phyloP scores from a whole-genome alignment of 1,284 basidiomycete genomes.

The Xerocomus alliaceus region DNA sequence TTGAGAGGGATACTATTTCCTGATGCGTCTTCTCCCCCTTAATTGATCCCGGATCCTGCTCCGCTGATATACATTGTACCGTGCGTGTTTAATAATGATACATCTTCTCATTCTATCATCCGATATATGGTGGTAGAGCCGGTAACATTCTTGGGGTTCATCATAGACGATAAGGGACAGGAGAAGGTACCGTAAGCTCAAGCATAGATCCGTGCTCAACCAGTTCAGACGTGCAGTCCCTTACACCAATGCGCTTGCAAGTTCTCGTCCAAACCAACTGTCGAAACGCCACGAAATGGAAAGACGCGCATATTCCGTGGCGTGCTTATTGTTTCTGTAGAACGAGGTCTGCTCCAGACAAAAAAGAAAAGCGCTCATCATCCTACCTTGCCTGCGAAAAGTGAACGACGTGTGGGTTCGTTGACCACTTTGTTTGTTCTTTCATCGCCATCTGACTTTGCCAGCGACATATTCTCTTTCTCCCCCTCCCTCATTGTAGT shows the following conservation, averaged over 20 bases:
- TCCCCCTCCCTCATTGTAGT: not conserved
- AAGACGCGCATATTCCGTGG: not conserved
- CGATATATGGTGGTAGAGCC: not conserved
- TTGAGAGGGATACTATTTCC: not conserved
- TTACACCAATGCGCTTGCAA: too few relatives aligned
- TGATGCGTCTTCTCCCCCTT: not conserved
- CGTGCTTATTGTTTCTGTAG: not conserved
- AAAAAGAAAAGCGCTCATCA: not conserved
- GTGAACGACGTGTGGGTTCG: too few relatives aligned
- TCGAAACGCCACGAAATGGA: not conserved
- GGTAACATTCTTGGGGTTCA: not conserved
- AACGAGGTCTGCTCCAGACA: too few relatives aligned
- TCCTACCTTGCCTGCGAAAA: not conserved
- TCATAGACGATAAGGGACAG: slow-evolving; percentile 7
- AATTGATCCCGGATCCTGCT: not conserved
- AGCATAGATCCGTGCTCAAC: too few relatives aligned
- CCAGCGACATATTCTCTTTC: not conserved
- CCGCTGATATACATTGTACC: not conserved
- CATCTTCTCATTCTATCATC: slow-evolving; percentile 1
- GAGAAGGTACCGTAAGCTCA: not conserved
- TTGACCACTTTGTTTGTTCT: not conserved
- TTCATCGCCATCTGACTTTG: not conserved
- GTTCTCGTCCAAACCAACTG: not conserved
- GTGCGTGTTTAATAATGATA: not conserved
- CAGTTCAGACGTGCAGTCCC: too few relatives aligned